Conservation (phyloP, 2,329 filamentous ascomycete species). For the Dothidotthia symphoricarpi region DNA sequence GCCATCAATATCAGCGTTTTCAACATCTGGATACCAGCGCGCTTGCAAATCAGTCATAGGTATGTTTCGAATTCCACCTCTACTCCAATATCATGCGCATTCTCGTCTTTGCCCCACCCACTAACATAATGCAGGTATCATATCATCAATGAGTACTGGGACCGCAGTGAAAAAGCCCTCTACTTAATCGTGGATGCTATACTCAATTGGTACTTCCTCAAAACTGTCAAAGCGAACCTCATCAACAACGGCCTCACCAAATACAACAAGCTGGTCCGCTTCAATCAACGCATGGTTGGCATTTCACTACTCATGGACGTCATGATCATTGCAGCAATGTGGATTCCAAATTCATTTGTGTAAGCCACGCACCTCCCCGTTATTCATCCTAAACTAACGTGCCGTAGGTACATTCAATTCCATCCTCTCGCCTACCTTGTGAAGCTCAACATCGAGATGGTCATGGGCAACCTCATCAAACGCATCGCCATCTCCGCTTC, state of each 20-base stretch:
- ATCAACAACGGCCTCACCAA: constrained; percentile 52
- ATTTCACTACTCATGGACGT: constrained; percentile 54
- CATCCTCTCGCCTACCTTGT: constrained; percentile 52
- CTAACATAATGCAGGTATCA: constrained; percentile 24
- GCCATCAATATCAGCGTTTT: constrained; percentile 41
- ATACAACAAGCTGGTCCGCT: constrained; percentile 51
- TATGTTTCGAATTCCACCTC: constrained; percentile 16
- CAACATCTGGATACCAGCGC: constrained; percentile 44
- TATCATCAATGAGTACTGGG: constrained; percentile 41
- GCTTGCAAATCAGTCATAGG: constrained; percentile 31
- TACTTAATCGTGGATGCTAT: constrained; percentile 39
- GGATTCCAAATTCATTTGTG: constrained; percentile 49
- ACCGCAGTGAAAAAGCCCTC: constrained; percentile 40
- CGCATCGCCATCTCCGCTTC: constrained; percentile 37
- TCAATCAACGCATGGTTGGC: constrained; percentile 53
- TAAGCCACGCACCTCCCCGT: constrained; percentile 17
- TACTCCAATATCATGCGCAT: too few species aligned
- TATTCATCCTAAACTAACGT: not conserved
- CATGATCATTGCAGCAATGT: constrained; percentile 51
- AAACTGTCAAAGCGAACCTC: constrained; percentile 48
- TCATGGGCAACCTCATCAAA: constrained; percentile 52
- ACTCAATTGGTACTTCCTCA: constrained; percentile 44
- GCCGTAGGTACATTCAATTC: constrained; percentile 48
- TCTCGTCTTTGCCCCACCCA: too few species aligned
- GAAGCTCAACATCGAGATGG: constrained; percentile 55